Evolutionary conservation across 495 filamentous ascomycete species (phyloP), one percentile per base, ranked within the genome.

Genomic region (Penicillium roqueforti): DNA sequence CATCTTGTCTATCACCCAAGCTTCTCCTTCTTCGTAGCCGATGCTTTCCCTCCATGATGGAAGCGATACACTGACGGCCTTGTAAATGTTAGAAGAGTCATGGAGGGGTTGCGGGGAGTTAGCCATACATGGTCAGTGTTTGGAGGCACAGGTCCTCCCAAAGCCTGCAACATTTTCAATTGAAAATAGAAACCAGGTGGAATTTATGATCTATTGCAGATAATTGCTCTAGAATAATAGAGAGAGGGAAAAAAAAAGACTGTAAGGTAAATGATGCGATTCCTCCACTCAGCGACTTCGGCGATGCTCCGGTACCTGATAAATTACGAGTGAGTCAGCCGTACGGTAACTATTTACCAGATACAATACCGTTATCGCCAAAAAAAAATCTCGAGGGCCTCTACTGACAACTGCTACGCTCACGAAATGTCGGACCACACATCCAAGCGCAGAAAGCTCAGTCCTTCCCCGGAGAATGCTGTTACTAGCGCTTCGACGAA

Each of bases 11-110:
- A 95, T 51, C 10, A 98, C 87, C 88, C 90, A 92, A 49, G 84
- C 77, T 65, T 93, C 80, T 26, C 91, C 92, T 68, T 97, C 90
- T 68, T 97, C 93, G 58, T 98, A 98, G 2, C 81, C 93, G 23
- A 97, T 75, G 65, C 92, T 96, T 38, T 91, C 74, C 58, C 75
- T 82, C 93, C 93, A 98, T 76, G 92, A 93, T 40, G 93, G 93
- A 29, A 98, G 77, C 3, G 95, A 97, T 19, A 96, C 91, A 67
- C 92, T 97, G 55, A 97, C 89, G 43, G 93, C 95, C 92, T 97
- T 54, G 55, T 54, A 41, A 48, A 45, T 58, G 14, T 50, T 11
- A 51, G 19, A 25, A 41, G 40, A 50, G 14, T 38, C 42, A 47
- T 63, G 31, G 60, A 67, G 59, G 61, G 52, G 60, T 37, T 53